Evolutionary conservation across 495 filamentous ascomycete species (phyloP).

Genomic region (Astrocystis sublimbata): DNA sequence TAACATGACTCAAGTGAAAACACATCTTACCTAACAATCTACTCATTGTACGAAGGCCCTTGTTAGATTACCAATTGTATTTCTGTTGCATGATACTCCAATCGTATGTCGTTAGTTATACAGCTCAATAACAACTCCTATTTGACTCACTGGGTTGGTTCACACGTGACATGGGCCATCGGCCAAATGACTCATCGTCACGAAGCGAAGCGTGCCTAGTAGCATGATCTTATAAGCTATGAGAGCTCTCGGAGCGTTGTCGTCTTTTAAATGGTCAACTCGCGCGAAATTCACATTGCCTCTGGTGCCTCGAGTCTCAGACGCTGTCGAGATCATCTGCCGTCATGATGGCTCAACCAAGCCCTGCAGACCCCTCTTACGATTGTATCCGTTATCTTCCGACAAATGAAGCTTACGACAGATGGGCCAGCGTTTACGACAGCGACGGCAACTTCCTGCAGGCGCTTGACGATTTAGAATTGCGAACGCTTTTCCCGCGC

Average conservation of each 20-base stretch:
- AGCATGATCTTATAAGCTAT: not conserved
- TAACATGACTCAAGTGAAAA: too few species aligned
- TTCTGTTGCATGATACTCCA: too few species aligned
- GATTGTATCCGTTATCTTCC: constrained; percentile 28
- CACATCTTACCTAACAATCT: too few species aligned
- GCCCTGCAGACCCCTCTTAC: constrained; percentile 9
- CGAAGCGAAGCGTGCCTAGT: not conserved
- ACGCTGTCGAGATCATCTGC: too few species aligned
- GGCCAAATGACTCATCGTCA: not conserved
- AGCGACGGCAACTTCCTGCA: constrained; percentile 75
- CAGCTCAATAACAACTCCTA: too few species aligned
- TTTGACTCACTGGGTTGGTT: too few species aligned
- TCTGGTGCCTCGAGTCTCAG: too few species aligned
- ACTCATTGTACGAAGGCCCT: too few species aligned
- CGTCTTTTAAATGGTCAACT: not conserved
- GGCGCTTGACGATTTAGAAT: constrained; percentile 63
- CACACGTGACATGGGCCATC: too few species aligned
- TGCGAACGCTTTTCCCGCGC: constrained; percentile 54
- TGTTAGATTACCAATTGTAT: too few species aligned
- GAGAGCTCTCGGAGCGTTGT: not conserved
- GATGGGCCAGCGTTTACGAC: constrained; percentile 56
- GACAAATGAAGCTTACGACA: constrained; percentile 37
- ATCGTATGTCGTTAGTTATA: too few species aligned
- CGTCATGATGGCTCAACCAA: constrained; percentile 1
- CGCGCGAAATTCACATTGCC: too few species aligned